A percentile compares a stretch with the other conserved stretches of the same genome.
Conservation (phyloP, 805 yeast genomes). For the Saccharomycopsis lassenensis region DNA sequence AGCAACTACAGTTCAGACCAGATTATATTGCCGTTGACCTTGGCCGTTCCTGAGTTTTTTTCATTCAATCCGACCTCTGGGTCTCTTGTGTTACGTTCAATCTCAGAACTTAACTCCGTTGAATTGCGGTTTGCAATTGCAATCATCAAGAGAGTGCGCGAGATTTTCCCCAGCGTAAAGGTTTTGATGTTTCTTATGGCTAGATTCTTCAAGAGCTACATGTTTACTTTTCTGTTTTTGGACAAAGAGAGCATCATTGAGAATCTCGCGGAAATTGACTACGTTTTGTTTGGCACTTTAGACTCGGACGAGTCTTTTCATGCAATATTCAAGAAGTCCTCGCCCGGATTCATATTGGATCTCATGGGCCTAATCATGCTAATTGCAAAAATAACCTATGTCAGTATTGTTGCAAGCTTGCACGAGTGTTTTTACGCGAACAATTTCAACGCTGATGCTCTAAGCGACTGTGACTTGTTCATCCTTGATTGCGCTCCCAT, state of each 20-base stretch:
- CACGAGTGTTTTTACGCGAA: conserved; percentile 10
- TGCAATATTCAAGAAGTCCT: conserved; percentile 1
- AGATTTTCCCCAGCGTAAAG: conserved; percentile 9
- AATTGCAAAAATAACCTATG: conserved; percentile 8
- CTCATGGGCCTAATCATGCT: conserved; percentile 10
- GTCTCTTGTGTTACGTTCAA: conserved; percentile 4
- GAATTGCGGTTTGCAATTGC: conserved; percentile 1
- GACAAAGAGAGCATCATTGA: conserved; percentile 6
- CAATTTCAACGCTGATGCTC: conserved; percentile 4
- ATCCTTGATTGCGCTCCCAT: conserved; percentile 4
- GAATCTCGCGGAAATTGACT: conserved; percentile 2
- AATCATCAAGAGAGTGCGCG: conserved; percentile 1
- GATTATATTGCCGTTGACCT: too few species aligned
- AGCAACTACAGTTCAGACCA: too few species aligned
- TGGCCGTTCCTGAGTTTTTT: too few species aligned
- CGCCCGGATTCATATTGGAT: conserved; percentile 12
- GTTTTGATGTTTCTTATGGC: conserved; percentile 6
- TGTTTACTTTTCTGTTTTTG: conserved; percentile 10
- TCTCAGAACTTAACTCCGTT: background rate
- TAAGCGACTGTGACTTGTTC: conserved; percentile 7
- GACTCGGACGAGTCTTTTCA: background rate
- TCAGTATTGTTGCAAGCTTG: conserved; percentile 4
- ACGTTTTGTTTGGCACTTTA: conserved; percentile 1
- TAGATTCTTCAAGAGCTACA: conserved; percentile 12
- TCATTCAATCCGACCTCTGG: conserved; percentile 10